Conservation (phyloP, 345 rosid species). For the Gossypium longicalyx region DNA sequence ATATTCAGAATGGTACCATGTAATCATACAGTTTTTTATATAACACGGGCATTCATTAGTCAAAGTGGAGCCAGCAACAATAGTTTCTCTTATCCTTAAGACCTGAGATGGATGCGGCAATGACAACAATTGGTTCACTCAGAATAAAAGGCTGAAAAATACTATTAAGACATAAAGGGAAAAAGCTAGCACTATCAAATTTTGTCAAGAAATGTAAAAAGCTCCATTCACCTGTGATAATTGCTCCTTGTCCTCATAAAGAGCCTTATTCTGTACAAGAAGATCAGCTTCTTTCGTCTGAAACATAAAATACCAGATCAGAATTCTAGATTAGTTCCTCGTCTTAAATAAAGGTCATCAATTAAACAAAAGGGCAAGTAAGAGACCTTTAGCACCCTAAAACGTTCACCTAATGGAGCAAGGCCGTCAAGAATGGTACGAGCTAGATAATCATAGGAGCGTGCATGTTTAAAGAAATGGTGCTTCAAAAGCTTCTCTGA, state of each 20-base stretch:
- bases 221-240: constrained; percentile 67
- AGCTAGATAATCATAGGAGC: constrained; percentile 59
- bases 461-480: constrained; percentile 82
- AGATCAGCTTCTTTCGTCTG: constrained; percentile 90
- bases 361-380: constrained; percentile 25
- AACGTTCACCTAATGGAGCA: constrained; percentile 88
- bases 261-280: constrained; percentile 81
- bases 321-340: constrained; percentile 18
- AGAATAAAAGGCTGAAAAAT: background rate
- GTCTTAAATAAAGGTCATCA: constrained; percentile 3
- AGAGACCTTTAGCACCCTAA: constrained; percentile 75
- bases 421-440: constrained; percentile 65
- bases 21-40: background rate
- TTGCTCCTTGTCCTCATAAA: constrained; percentile 74
- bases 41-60: background rate
- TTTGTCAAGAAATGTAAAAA: background rate
- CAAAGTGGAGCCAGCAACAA: background rate
- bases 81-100: background rate
- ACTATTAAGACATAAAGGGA: background rate
- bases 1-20: background rate
- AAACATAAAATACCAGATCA: constrained; percentile 25
- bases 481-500: constrained; percentile 91
- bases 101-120: background rate
- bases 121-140: background rate
- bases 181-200: background rate